Evolutionary conservation across 139 green algal genomes (phyloP), one percentile per base, ranked within the genome.

Genomic region (Micractinium sp.): DNA sequence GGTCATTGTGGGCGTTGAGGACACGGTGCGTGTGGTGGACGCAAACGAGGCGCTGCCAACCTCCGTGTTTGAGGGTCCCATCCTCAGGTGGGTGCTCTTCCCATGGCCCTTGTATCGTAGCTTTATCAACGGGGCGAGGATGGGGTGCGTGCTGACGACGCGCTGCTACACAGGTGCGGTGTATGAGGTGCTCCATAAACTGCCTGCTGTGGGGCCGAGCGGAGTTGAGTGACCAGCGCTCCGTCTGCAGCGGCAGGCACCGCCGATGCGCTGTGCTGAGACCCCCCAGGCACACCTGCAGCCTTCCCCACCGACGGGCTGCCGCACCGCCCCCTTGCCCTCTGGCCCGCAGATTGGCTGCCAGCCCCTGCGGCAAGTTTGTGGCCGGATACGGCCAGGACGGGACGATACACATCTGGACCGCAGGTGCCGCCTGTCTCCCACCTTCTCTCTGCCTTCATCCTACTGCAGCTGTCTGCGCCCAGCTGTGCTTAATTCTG

Each of bases 1-100:
- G 93, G 95, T 97, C 56, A 88, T 98, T 29, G 86, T 97, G 67
- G 95, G 91, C 23, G 89, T 91, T 20, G 93, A 92, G 27, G 78
- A 85, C 61, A 88, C 73, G 0, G 78, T 98, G 12, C 92, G 92
- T 35, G 87, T 95, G 39, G 86, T 98, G n/a, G 94, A 96, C 69
- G 90, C 92, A 0, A 88, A 92, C 53, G 80, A 91, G 1, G 90
- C 85, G 14, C 82, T 93, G 38, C 88, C 92, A 71, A 90, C 92
- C 36, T 66, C 80, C 0, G 41, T 93, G 4, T 53, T 67, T 0
- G 69, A 85, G 47, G 89, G 92, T 3, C 87, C 89, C 36, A 76
- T 95, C 15, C 36, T 84, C 20, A 29, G 81, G 71, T 88, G 83
- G 36, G 47, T 56, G 47, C 47, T 56, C 5, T 16, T 9, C 47